Evolutionary conservation across 805 yeast genomes (phyloP), one percentile per base, ranked within the genome.

Genomic region (Sugiyamaella chiloensis): DNA sequence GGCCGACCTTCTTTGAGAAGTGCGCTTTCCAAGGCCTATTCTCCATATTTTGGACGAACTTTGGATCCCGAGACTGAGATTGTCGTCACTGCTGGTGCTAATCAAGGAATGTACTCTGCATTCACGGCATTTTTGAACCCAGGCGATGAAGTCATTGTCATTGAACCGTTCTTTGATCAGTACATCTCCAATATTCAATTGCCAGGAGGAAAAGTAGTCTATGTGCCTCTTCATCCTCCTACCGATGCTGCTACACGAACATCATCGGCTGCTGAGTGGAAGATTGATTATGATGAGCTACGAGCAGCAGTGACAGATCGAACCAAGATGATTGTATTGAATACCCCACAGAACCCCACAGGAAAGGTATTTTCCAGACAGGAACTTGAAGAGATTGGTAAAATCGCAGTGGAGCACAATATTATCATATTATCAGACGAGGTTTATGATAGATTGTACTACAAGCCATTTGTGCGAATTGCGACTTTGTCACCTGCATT

Each of bases 151-250:
- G 99, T 84, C 21, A 86, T 93, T 64, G 97, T 93, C 11, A 86
- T 93, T 62, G 96, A 91, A 67, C 99, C 99, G 2, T 93, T 89
- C 63, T 93, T 93, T 63, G 99, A 93, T 61, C 99, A 93, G 68
- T 93, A 93, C 68, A 87, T 93, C 55, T 81, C 97, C 48, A 91
- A 93, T 67, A 85, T 93, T 60, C 93, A 89, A 65, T 78, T 93
- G 71, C 82, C 95, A 4, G 98, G 98, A 29, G 99, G 96, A 35
- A 86, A 81, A 60, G 88, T 87, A 24, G 88, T 83, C 42, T 89
- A 88, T 59, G 96, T 87, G 32, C 87, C 89, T 42, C 72, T 93
- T 52, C 82, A 84, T 57, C 93, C 93, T 23, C 99, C 99, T 8
- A 65, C 71, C 16, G 86, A 84, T 42, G 80, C 87, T 52, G 74